Evolutionary conservation across 495 filamentous ascomycete genomes (phyloP).

Genomic region (Emericellopsis terricola): DNA sequence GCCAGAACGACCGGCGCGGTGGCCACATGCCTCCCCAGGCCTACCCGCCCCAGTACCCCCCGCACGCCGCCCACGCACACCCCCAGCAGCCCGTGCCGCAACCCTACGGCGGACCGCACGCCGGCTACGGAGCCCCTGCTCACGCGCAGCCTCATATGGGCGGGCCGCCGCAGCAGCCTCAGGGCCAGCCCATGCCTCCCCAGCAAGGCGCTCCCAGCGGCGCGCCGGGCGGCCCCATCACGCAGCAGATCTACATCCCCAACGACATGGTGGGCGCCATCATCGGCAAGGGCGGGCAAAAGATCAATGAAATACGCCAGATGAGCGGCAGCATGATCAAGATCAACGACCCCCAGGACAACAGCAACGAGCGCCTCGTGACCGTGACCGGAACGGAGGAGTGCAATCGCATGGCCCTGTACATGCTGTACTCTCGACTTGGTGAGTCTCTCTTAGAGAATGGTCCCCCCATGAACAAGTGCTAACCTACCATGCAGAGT

Average conservation of each 20-base stretch:
- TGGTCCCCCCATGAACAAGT: slow-evolving; percentile 7
- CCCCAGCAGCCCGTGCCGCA: slow-evolving; percentile 51
- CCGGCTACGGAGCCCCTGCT: slow-evolving; percentile 44
- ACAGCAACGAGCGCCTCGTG: slow-evolving; percentile 92
- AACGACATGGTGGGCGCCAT: slow-evolving; percentile 99
- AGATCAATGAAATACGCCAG: slow-evolving; percentile 98
- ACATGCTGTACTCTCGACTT: slow-evolving; percentile 94
- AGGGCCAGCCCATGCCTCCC: slow-evolving; percentile 25
- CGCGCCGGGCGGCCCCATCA: slow-evolving; percentile 72
- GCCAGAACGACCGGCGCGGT: slow-evolving; percentile 49
- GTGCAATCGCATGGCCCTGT: slow-evolving; percentile 97
- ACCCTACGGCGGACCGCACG: slow-evolving; percentile 39
- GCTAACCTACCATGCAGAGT: slow-evolving; percentile 13
- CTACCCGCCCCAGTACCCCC: slow-evolving; percentile 54
- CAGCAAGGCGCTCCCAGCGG: slow-evolving; percentile 50
- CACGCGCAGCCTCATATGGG: slow-evolving; percentile 57
- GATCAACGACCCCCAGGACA: slow-evolving; percentile 98
- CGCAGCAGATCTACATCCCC: slow-evolving; percentile 96
- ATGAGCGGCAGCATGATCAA: slow-evolving; percentile 97
- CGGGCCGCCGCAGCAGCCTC: slow-evolving; percentile 23
- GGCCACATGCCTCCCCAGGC: slow-evolving; percentile 37
- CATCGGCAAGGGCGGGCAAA: slow-evolving; percentile 94
- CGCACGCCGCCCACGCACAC: slow-evolving; percentile 39
- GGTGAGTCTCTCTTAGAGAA: too few relatives aligned
- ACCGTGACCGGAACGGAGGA: slow-evolving; percentile 96